Conservation (phyloP, 495 filamentous ascomycete genomes). For the Mycothermus thermophilus region DNA sequence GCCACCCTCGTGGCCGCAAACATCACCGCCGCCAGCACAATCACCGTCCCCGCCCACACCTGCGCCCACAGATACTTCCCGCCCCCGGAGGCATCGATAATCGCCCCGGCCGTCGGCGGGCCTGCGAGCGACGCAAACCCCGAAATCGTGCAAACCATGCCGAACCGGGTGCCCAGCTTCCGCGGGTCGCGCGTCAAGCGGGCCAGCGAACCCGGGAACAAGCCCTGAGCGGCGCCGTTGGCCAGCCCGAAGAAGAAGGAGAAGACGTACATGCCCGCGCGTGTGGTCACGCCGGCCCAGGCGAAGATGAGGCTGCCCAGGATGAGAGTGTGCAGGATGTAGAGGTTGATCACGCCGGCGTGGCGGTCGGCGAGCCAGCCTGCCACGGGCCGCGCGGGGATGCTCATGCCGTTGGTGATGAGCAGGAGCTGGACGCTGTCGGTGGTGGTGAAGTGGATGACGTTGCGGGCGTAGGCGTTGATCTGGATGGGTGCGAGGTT, state of each 20-base stretch:
- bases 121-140: constrained; percentile 30
- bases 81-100: constrained; percentile 24
- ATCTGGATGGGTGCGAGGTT: constrained; percentile 11
- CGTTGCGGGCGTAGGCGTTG: constrained; percentile 26
- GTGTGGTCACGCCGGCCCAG: constrained; percentile 25
- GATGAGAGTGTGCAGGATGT: constrained; percentile 16
- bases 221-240: constrained; percentile 26
- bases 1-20: constrained; percentile 8
- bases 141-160: constrained; percentile 30
- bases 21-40: constrained; percentile 15
- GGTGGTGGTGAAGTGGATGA: constrained; percentile 25
- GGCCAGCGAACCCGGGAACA: constrained; percentile 25
- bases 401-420: constrained; percentile 28
- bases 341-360: constrained; percentile 29
- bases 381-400: constrained; percentile 23
- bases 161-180: constrained; percentile 32
- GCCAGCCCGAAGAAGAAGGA: constrained; percentile 27
- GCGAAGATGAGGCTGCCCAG: constrained; percentile 23
- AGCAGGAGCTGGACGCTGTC: constrained; percentile 29
- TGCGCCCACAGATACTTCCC: constrained; percentile 27
- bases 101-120: constrained; percentile 30
- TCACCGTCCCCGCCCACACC: constrained; percentile 28
- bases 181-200: constrained; percentile 25
- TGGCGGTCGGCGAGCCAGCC: constrained; percentile 28
- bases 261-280: constrained; percentile 29